phyloP scores from a whole-genome alignment of 2,329 filamentous ascomycete genomes.

The Epichloe gansuensis region DNA sequence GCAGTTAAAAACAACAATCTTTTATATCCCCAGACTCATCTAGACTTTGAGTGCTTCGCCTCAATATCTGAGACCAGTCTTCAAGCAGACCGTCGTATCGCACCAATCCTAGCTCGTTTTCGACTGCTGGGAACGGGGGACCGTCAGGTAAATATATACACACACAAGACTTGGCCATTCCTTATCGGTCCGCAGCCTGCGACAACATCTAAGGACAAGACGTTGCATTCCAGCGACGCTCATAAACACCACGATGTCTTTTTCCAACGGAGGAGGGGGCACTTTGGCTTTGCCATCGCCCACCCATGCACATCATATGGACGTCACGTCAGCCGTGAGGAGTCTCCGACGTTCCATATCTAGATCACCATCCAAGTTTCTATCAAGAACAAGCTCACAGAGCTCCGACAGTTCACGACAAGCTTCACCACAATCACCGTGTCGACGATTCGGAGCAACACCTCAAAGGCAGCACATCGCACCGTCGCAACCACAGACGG shows the following conservation, averaged over 20 bases:
- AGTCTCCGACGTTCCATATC: constrained; percentile 80
- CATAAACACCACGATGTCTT: constrained; percentile 37
- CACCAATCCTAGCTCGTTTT: background rate
- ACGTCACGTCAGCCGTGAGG: constrained; percentile 69
- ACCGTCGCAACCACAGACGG: constrained; percentile 21
- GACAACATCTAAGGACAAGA: constrained; percentile 9
- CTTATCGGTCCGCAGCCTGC: constrained; percentile 13
- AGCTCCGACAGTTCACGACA: constrained; percentile 35
- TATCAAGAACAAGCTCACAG: constrained; percentile 39
- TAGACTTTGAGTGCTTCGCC: background rate
- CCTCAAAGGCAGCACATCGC: constrained; percentile 23
- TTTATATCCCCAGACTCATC: background rate
- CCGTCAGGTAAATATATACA: background rate
- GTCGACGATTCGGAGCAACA: constrained; percentile 28
- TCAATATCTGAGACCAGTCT: background rate
- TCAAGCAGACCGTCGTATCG: background rate
- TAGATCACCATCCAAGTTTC: constrained; percentile 84
- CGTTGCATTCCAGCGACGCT: constrained; percentile 16
- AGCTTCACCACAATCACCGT: constrained; percentile 39
- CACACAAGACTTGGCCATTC: constrained; percentile 13
- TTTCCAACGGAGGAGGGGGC: constrained; percentile 49
- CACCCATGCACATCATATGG: constrained; percentile 69
- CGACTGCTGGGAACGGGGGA: background rate
- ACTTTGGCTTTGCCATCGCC: constrained; percentile 81
- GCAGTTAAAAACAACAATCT: background rate